phyloP scores from a whole-genome alignment of 2,329 filamentous ascomycete species.

The Apiospora koreana region DNA sequence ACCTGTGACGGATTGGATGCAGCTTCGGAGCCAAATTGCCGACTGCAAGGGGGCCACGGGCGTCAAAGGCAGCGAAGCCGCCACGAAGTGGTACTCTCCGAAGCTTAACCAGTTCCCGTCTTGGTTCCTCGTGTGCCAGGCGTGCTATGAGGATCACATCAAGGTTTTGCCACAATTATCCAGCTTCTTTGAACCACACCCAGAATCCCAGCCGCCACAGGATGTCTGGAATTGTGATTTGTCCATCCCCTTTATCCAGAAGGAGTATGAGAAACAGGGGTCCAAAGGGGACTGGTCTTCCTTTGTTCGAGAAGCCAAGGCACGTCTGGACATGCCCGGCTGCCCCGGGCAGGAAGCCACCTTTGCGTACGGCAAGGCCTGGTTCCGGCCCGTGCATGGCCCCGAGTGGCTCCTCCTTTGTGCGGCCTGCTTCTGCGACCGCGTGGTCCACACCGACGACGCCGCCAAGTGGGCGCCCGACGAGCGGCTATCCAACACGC shows the following conservation, averaged over 20 bases:
- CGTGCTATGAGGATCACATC: conserved; percentile 25
- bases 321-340: conserved; percentile 24
- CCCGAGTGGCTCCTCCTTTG: conserved; percentile 34
- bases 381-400: conserved; percentile 33
- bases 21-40: conserved; percentile 17
- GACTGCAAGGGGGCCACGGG: conserved; percentile 23
- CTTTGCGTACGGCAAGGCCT: conserved; percentile 27
- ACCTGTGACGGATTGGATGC: conserved; percentile 32
- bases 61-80: conserved; percentile 18
- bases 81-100: conserved; percentile 21
- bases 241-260: conserved; percentile 30
- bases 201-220: not conserved
- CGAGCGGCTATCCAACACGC: conserved; percentile 14
- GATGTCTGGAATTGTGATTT: conserved; percentile 34
- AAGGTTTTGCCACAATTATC: conserved; percentile 13
- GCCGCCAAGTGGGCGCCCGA: conserved; percentile 26
- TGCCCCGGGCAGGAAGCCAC: conserved; percentile 29
- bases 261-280: conserved; percentile 28
- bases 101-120: conserved; percentile 16
- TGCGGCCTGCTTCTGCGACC: conserved; percentile 39
- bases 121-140: conserved; percentile 22
- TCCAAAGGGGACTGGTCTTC: conserved; percentile 30
- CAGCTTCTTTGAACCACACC: not conserved
- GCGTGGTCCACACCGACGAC: conserved; percentile 33
- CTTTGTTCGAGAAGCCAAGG: conserved; percentile 34